Evolutionary conservation across 306 rosid species (phyloP), one percentile per base, ranked within the genome.

Genomic region (Cucumis cinereus): DNA sequence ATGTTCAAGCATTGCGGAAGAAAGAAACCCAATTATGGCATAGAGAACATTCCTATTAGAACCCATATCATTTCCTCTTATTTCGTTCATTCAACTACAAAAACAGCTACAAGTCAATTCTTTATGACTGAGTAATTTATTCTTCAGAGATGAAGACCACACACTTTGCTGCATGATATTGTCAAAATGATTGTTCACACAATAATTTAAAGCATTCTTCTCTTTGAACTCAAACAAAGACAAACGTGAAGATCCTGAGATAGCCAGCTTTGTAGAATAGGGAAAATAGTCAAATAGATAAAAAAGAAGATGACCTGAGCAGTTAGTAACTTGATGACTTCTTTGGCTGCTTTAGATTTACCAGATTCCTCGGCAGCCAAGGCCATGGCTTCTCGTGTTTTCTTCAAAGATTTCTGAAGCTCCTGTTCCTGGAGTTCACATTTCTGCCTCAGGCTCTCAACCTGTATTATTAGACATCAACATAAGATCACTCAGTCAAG

Each of bases 271-370:
- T 58, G 53, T 81, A 26, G 36, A 52, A 68, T 60, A 69, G 75
- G 60, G 64, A 20, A n/a, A 76, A 41, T 30, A 2, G 35, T 30
- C 35, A 30, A 30, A 30, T 67, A 60, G 4, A 75, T 52, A 36
- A 49, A 81, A 63, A 67, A 81, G 83, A 75, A 80, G 76, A 47
- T 68, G 30, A 95, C 99, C 99, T 95, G 96, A 61, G 96, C 88
- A 1, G 99, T 84, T 43, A 95, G 96, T 53, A 94, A 86, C 86
- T 89, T 95, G 75, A 95, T 95, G 77, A 90, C 99, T 85, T 95
- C 98, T 87, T 95, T 95, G 35, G 96, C 98, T 54, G 95, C 92
- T 83, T 82, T 85, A 81, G 87, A 89, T 86, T 89, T 95, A 40
- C 86, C 81, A 84, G 97, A 84, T 80, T 95, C 99, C 78, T 95